Conservation (phyloP, 768 basidiomycete genomes). For the Leccinellum albellum region DNA sequence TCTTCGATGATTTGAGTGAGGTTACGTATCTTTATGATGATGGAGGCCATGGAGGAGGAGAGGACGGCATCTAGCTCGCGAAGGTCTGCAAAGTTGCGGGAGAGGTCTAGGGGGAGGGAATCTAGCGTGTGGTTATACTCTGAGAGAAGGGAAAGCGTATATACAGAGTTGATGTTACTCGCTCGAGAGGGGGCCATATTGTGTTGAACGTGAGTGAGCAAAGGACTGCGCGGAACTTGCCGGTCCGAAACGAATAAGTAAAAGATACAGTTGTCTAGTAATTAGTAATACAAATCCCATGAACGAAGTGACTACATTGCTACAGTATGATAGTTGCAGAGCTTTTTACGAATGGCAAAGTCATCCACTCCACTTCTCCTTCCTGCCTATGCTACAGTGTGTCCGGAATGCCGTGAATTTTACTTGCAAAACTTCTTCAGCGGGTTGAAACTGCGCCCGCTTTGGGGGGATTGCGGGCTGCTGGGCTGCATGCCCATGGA, state of each 20-base stretch:
- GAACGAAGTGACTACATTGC: too few relatives aligned
- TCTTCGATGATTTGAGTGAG: slow-evolving; percentile 78
- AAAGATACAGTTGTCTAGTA: slow-evolving; percentile 23
- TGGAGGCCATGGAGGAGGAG: slow-evolving; percentile 76
- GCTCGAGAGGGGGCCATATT: slow-evolving; percentile 39
- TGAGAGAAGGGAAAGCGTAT: slow-evolving; percentile 65
- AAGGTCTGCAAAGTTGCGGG: slow-evolving; percentile 90
- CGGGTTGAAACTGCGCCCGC: slow-evolving; percentile 24
- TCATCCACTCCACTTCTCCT: not conserved
- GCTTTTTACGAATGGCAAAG: too few relatives aligned
- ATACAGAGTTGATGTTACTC: slow-evolving; percentile 42
- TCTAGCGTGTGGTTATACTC: slow-evolving; percentile 93
- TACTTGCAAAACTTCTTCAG: slow-evolving; percentile 37
- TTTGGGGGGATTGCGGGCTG: slow-evolving; percentile 24
- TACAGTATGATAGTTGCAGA: too few relatives aligned
- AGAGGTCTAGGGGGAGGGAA: slow-evolving; percentile 89
- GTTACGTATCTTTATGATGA: slow-evolving; percentile 73
- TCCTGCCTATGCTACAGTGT: slow-evolving; percentile 28
- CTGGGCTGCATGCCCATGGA: slow-evolving; percentile 22
- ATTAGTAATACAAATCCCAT: not conserved
- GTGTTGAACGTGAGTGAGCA: not conserved
- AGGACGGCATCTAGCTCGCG: slow-evolving; percentile 98
- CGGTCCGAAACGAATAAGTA: slow-evolving; percentile 21
- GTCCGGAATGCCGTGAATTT: not conserved
- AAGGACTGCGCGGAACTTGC: slow-evolving; percentile 22